Conservation (phyloP, 2,329 filamentous ascomycete species). For the Aplosporella prunicola region DNA sequence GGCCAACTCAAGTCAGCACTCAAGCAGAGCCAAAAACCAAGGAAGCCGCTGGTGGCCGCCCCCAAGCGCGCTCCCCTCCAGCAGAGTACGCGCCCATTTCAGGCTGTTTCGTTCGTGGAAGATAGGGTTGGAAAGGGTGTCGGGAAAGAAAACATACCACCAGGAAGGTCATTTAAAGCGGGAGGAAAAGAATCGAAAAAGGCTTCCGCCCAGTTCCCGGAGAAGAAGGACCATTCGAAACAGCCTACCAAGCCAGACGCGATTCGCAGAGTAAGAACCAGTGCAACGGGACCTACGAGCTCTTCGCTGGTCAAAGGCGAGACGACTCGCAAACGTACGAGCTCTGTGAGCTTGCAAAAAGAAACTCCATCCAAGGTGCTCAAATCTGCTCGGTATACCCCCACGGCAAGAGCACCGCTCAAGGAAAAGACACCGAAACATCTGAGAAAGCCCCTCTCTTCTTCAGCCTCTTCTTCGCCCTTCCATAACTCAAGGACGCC, state of each 20-base stretch:
- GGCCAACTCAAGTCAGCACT: constrained; percentile 19
- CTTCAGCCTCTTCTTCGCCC: constrained; percentile 23
- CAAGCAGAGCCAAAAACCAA: constrained; percentile 23
- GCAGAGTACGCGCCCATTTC: constrained; percentile 28
- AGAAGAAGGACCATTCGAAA: neutral
- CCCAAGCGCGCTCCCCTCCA: constrained; percentile 44
- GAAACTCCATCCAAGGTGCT: constrained; percentile 26
- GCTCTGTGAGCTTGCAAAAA: constrained; percentile 23
- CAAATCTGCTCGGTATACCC: constrained; percentile 21
- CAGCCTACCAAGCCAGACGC: neutral
- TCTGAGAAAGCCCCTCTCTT: constrained; percentile 14
- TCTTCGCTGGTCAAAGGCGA: neutral
- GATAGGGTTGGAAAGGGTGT: constrained; percentile 45
- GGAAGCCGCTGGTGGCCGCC: constrained; percentile 36
- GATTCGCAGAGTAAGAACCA: neutral
- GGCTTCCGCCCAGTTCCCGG: neutral
- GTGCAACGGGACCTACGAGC: neutral
- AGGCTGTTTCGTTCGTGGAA: constrained; percentile 31
- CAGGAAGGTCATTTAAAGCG: constrained; percentile 28
- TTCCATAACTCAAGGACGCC: constrained; percentile 28
- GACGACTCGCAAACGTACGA: constrained; percentile 23
- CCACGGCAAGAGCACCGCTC: constrained; percentile 18
- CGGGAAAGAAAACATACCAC: constrained; percentile 56
- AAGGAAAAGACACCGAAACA: neutral
- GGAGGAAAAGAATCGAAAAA: constrained; percentile 11